These are phyloP conservation scores for Saccharum officinarum DNA, from an alignment of 176 grass and related monocot genomes.

Conservation along the genomic window DNA sequence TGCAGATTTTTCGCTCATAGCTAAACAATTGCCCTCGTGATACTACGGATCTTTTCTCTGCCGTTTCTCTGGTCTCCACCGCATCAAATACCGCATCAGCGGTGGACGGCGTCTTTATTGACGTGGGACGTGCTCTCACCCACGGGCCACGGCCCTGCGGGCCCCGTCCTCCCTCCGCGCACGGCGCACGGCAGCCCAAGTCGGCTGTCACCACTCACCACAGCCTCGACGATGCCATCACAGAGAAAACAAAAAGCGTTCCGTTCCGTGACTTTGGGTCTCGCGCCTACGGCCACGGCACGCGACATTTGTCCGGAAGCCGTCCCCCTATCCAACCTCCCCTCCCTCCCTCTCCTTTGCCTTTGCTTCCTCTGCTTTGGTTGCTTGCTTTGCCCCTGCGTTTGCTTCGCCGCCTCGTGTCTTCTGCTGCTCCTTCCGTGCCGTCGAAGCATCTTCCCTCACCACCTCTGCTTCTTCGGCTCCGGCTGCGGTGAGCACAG, in stretches of 20 bases:
- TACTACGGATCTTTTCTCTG: too few relatives aligned
- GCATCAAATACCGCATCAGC: too few relatives aligned
- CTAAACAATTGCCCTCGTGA: too few relatives aligned
- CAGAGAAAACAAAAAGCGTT: background rate
- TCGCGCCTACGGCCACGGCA: background rate
- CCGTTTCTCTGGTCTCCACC: too few relatives aligned
- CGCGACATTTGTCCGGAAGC: conserved; percentile 14
- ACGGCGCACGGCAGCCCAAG: too few relatives aligned
- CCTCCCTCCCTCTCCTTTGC: too few relatives aligned
- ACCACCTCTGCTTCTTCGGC: background rate
- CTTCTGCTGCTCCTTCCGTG: conserved; percentile 5
- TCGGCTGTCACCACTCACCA: background rate
- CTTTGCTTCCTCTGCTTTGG: background rate
- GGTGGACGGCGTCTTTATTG: too few relatives aligned
- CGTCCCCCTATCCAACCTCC: background rate
- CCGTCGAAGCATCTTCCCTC: conserved; percentile 22
- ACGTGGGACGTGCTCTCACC: too few relatives aligned
- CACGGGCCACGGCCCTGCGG: too few relatives aligned
- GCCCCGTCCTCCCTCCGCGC: too few relatives aligned
- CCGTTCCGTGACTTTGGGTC: background rate
- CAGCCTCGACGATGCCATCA: background rate
- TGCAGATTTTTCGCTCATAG: too few relatives aligned
- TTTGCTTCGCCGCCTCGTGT: background rate
- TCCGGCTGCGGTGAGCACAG: background rate
- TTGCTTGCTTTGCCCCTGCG: background rate